A percentile compares a stretch with the other conserved stretches of the same genome.
Evolutionary conservation across 495 filamentous ascomycete species (phyloP).

Genomic region (Penicillium canariense): DNA sequence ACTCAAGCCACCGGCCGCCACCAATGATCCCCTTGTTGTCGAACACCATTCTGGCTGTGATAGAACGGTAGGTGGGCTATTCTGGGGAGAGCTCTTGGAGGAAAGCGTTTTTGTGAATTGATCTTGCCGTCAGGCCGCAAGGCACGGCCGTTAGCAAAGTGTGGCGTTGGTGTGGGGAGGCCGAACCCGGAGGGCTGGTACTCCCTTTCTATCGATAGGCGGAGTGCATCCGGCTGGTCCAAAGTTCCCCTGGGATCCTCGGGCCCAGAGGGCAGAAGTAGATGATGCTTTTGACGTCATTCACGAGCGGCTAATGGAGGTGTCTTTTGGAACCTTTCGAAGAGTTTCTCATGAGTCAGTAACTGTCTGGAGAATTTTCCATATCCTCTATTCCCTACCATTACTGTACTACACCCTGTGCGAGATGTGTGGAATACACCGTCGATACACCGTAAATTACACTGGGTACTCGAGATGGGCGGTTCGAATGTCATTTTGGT

Average conservation of each 20-base stretch:
- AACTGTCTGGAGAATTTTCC: too few species aligned
- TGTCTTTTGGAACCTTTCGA: too few species aligned
- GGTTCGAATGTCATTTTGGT: neutral
- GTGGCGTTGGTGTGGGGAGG: slow-evolving; percentile 14
- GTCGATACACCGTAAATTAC: slow-evolving; percentile 16
- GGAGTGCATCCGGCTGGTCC: slow-evolving; percentile 22
- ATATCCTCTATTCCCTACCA: too few species aligned
- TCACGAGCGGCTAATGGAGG: too few species aligned
- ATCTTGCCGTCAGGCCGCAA: neutral
- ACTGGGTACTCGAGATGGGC: slow-evolving; percentile 5
- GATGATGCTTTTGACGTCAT: too few species aligned
- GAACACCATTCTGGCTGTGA: neutral
- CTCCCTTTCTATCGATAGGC: slow-evolving; percentile 13
- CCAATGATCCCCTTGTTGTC: neutral
- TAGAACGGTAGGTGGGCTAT: too few species aligned
- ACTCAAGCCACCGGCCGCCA: neutral
- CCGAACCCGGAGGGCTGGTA: slow-evolving; percentile 15
- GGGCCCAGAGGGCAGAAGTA: too few species aligned
- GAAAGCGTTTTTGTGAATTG: too few species aligned
- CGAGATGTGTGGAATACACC: neutral
- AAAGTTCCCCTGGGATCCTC: neutral
- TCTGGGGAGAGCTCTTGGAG: too few species aligned
- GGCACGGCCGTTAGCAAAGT: slow-evolving; percentile 2
- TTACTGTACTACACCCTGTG: too few species aligned
- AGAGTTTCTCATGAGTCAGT: too few species aligned